Evolutionary conservation across 2,329 filamentous ascomycete genomes (phyloP), one percentile per base, ranked within the genome.

Genomic region (Coleophoma eucalyptorum): DNA sequence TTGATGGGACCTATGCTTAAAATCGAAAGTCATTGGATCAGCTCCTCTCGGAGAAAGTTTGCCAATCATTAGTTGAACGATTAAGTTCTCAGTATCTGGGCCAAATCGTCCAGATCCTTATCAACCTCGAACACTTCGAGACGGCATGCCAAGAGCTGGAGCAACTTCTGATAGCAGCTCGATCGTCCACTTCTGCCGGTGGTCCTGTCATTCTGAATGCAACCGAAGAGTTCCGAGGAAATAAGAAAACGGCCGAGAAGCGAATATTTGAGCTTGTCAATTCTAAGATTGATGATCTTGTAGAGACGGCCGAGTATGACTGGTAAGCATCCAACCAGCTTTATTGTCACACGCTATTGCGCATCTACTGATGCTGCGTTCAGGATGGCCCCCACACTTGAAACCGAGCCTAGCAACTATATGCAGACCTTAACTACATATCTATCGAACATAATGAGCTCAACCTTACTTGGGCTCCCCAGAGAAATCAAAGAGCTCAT

Each of bases 241-340:
- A 96, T 65, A 97, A 97, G 72, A 97, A 97, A 72, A 91, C 88
- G 1, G 94, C 94, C 0, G 93, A 97, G 66, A 96, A 97, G 71
- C 87, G 95, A 33, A 97, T 99, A 51, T 99, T 99, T 65, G 95
- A 99, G 70, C 80, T 99, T 0, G 94, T 99, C 56, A 97, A 99
- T 72, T 95, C 89, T 51, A 99, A 99, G 74, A 97, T 99, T 61
- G 93, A 97, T 64, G 94, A 99, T 66, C 80, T 99, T 11, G 89
- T 99, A 49, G 93, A 97, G 62, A 97, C 92, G 0, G 93, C 94
- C 32, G 94, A 99, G 70, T 99, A 99, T 66, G 90, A 97, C 67
- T 99, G 94, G 87, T 84, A 71, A 49, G 71, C 21, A 26, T 26
- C 10, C 26, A 26, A 26, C 10, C 26, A 26, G 10, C 26, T 26